Conservation (phyloP, 1,284 basidiomycete genomes). For the Peniophora sp. region DNA sequence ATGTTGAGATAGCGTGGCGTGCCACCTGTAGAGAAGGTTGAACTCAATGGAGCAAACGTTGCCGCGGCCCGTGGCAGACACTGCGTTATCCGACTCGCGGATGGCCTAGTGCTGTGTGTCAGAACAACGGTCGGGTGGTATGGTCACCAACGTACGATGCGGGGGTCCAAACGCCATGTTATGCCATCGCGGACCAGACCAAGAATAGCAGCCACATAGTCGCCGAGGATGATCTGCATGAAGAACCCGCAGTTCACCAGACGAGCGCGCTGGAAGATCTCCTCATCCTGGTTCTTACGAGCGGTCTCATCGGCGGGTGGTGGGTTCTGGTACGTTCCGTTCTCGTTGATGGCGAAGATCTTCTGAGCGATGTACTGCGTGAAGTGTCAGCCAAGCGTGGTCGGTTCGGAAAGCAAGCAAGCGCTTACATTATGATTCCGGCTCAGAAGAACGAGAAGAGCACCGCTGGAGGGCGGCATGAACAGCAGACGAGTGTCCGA, state of each 20-base stretch:
- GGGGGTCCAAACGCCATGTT: slow-evolving; percentile 55
- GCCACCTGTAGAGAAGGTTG: slow-evolving; percentile 72
- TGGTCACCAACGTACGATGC: slow-evolving; percentile 33
- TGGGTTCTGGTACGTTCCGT: slow-evolving; percentile 31
- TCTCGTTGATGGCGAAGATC: slow-evolving; percentile 64
- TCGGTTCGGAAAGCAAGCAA: slow-evolving; percentile 2
- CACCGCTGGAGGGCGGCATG: slow-evolving; percentile 69
- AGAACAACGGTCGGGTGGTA: background rate
- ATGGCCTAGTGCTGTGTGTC: slow-evolving; percentile 28
- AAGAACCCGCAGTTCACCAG: slow-evolving; percentile 72
- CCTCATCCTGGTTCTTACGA: slow-evolving; percentile 49
- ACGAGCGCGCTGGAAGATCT: slow-evolving; percentile 69
- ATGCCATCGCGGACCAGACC: slow-evolving; percentile 54
- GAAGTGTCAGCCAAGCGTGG: slow-evolving; percentile 4
- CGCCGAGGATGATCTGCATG: slow-evolving; percentile 61
- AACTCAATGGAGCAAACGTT: slow-evolving; percentile 71
- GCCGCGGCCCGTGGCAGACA: slow-evolving; percentile 58
- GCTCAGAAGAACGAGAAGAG: slow-evolving; percentile 60
- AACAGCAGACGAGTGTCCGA: slow-evolving; percentile 59
- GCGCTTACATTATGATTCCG: slow-evolving; percentile 67
- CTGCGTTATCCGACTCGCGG: slow-evolving; percentile 34
- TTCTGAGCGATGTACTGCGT: slow-evolving; percentile 62
- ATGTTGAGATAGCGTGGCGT: slow-evolving; percentile 51
- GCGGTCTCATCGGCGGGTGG: slow-evolving; percentile 23
- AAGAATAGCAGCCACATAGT: slow-evolving; percentile 69